Conservation (phyloP, 2,329 filamentous ascomycete species). For the Apiospora malaysiana region DNA sequence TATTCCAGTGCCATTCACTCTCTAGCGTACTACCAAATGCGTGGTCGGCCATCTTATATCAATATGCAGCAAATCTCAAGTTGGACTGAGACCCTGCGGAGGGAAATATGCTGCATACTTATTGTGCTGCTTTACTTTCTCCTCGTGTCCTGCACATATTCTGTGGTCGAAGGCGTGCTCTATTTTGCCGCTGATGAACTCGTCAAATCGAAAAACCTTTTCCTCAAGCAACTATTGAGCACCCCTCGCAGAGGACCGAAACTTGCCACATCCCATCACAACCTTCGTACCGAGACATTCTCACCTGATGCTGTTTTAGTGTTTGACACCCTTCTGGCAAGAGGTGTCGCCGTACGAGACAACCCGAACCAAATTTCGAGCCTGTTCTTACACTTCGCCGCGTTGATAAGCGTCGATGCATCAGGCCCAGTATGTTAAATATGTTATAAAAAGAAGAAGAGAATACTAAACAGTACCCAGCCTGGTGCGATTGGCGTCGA, state of each 20-base stretch:
- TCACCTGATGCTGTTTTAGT: not conserved
- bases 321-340: conserved; percentile 1
- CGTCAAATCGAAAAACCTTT: accelerated
- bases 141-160: no score
- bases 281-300: no score
- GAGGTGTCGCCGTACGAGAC: not conserved
- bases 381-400: not conserved
- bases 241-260: not conserved
- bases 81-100: not conserved
- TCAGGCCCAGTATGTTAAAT: not conserved
- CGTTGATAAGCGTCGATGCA: not conserved
- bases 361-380: conserved; percentile 8
- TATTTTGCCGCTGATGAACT: not conserved
- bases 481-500: no score
- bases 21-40: not conserved
- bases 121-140: not conserved
- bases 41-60: not conserved
- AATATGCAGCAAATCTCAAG: not conserved
- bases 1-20: not conserved
- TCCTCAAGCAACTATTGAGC: not conserved
- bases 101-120: not conserved
- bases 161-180: not conserved
- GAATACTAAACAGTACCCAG: not conserved
- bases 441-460: accelerated
- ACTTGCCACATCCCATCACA: not conserved